These are phyloP conservation scores for Musa schizocarpa DNA, from an alignment of 176 grass and related monocot genomes.

Conservation along the genomic window DNA sequence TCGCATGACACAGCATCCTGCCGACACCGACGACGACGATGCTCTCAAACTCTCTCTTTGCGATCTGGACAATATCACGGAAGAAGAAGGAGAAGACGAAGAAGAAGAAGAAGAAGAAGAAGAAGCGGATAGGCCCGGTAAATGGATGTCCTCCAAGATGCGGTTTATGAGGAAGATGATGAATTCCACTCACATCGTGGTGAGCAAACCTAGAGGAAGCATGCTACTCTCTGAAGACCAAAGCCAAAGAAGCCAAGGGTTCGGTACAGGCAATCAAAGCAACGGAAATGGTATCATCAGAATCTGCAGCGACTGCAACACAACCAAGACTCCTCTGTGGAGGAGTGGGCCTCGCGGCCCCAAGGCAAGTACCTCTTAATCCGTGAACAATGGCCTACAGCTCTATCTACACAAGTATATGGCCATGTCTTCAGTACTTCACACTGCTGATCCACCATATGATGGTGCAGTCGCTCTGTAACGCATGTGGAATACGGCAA, in stretches of 20 bases:
- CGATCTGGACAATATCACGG: constrained; percentile 33
- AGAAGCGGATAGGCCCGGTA: neutral
- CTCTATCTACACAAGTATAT: neutral
- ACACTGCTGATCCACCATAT: neutral
- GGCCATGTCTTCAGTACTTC: neutral
- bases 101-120: constrained; percentile 7
- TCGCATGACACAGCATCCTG: constrained; percentile 26
- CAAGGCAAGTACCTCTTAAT: constrained; percentile 38
- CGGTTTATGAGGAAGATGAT: constrained; percentile 72
- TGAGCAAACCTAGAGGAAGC: constrained; percentile 52
- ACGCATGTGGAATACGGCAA: constrained; percentile 95
- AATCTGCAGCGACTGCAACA: constrained; percentile 95
- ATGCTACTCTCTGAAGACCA: constrained; percentile 24
- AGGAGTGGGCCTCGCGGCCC: constrained; percentile 94
- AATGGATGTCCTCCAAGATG: constrained; percentile 69
- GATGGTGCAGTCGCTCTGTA: constrained; percentile 94
- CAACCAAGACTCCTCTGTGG: constrained; percentile 95
- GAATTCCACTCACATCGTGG: constrained; percentile 13
- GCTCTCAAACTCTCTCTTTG: constrained; percentile 40
- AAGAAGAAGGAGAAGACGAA: constrained; percentile 9
- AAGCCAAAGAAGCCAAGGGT: constrained; percentile 13
- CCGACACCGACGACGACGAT: constrained; percentile 22
- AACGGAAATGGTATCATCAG: constrained; percentile 43
- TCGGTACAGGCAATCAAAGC: constrained; percentile 13
- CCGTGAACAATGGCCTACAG: neutral